Conservation (phyloP, 2,329 filamentous ascomycete species). For the Lasiodiplodia citricola region DNA sequence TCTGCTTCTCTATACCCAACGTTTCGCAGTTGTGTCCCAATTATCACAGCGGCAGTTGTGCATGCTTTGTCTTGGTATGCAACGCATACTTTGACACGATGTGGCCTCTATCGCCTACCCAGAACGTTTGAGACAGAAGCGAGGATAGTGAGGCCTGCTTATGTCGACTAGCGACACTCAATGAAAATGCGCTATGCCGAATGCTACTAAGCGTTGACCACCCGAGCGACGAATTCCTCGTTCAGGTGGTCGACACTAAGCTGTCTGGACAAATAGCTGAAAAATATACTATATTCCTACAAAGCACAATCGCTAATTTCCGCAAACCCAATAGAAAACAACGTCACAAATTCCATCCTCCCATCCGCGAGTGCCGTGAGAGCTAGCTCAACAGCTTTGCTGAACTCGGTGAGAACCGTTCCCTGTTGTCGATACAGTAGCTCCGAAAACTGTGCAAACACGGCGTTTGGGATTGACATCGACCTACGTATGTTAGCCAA, state of each 20-base stretch:
- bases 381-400: too few relatives aligned
- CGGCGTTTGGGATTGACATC: too few relatives aligned
- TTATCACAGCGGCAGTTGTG: too few relatives aligned
- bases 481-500: too few relatives aligned
- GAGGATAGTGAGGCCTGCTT: neutral
- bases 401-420: too few relatives aligned
- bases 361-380: too few relatives aligned
- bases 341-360: too few relatives aligned
- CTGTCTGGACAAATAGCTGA: neutral
- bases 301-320: too few relatives aligned
- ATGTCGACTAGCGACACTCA: neutral
- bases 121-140: neutral
- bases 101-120: neutral
- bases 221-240: neutral
- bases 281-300: too few relatives aligned
- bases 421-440: too few relatives aligned
- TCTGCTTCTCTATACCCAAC: neutral
- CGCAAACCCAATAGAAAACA: too few relatives aligned
- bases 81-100: slow-evolving; percentile 1
- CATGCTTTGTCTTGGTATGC: neutral
- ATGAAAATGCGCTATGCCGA: neutral
- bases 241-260: neutral
- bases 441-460: too few relatives aligned
- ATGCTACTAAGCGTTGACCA: neutral
- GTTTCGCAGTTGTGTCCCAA: neutral